Evolutionary conservation across 139 green algal species (phyloP).

Genomic region (Chlamydomonas asymmetrica): DNA sequence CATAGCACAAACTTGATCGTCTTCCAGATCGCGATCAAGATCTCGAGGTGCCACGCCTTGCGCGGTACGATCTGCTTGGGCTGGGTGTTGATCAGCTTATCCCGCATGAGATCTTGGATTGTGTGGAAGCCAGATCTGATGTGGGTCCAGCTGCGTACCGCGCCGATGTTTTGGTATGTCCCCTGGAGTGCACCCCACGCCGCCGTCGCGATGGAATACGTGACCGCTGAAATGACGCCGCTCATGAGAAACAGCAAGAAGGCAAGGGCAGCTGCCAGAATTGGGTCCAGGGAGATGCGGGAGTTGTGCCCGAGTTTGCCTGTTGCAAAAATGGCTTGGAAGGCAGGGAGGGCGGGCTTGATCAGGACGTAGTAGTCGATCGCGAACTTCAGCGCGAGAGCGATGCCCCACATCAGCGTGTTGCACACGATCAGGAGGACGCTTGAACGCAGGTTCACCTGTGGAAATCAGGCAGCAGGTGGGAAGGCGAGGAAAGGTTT

Average conservation of each 20-base stretch:
- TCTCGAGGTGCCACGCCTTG: too few relatives aligned
- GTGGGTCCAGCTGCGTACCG: constrained; percentile 18
- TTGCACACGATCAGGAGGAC: too few relatives aligned
- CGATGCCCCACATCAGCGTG: constrained; percentile 56
- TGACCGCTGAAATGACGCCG: not conserved
- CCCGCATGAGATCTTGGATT: not conserved
- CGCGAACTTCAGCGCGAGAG: constrained; percentile 55
- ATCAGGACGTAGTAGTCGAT: constrained; percentile 65
- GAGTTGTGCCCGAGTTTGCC: too few relatives aligned
- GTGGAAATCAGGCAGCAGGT: too few relatives aligned
- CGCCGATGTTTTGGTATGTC: not conserved
- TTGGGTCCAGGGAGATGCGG: too few relatives aligned
- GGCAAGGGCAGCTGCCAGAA: too few relatives aligned
- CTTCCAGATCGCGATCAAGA: too few relatives aligned
- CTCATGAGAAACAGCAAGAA: constrained; percentile 24
- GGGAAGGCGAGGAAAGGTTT: too few relatives aligned
- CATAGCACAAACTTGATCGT: too few relatives aligned
- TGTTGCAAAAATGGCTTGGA: not conserved
- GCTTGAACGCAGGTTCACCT: too few relatives aligned
- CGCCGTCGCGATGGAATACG: constrained; percentile 1
- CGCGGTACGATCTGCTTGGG: too few relatives aligned
- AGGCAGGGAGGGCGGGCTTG: not conserved
- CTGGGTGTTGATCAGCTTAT: constrained; percentile 18
- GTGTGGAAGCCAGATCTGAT: constrained; percentile 17
- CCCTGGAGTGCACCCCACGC: constrained; percentile 13